Evolutionary conservation across 257 asterid genomes (phyloP), one percentile per base, ranked within the genome.

Genomic region (Anisodus tanguticus): DNA sequence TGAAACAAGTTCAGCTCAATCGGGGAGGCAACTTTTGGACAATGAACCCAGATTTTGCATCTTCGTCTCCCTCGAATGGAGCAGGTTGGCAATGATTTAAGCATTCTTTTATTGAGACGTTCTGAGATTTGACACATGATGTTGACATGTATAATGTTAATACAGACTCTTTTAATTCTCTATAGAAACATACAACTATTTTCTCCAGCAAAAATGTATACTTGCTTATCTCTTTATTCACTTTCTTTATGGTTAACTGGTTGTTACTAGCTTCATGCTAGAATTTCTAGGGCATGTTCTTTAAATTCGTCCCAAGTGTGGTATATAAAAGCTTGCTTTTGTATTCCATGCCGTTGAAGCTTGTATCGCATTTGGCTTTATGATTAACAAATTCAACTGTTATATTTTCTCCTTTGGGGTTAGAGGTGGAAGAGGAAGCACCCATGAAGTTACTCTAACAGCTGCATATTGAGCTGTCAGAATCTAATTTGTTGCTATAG

Each of bases 401-500:
- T 71, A 71, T 78, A 22, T 76, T 78, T 53, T 49, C 66, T 59
- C 66, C 4, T n/a, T 17, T 59, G 66, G 31, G 64, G 11, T 59
- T 16, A 11, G 66, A 17, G 26, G 31, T 59, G 66, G 66, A 26
- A 17, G 11, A 2, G 66, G 31, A 59, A 59, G 64, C 64, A 59
- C 26, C 64, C 31, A 59, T 4, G 2, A 59, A 59, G 19, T 16
- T 59, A 59, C 66, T 59, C 17, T 17, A 59, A 59, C 26, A 13
- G 8, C 62, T 57, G 62, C 19, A 57, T 57, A 57, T 9, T 76
- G 81, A 22, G 62, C 57, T 47, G 37, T 49, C 7, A 31, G 9
- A 49, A 3, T 11, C 26, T 78, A 43, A 51, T 59, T 64, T 72
- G 81, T 35, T 84, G 57, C 58, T 45, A 85, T 85, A 95, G 99